Evolutionary conservation across 257 asterid genomes (phyloP), one percentile per base, ranked within the genome.

Genomic region (Solanum ahanhuiri): DNA sequence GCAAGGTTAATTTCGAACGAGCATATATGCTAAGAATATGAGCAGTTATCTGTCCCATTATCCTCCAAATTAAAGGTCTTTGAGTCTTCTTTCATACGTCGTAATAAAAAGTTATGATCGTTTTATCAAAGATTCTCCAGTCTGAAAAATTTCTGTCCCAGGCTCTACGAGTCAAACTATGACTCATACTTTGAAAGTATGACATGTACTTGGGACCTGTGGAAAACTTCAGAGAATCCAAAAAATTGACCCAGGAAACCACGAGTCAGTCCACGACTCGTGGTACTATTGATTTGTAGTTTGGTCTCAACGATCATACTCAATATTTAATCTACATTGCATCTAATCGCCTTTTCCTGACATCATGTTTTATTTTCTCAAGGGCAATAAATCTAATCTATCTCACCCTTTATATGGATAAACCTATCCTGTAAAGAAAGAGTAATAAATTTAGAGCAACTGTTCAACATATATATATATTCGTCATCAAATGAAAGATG

Each of bases 331-430:
- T 89, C 89, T 94, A 87, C 98, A 96, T 93, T 83, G 98, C 95
- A 28, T 94, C 96, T 88, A 94, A 88, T 82, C 91, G 90, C 85
- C 90, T 91, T 58, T 89, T 95, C 91, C 95, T 90, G 10, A 98
- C 98, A 81, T 98, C 96, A 86, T 90, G 92, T 89, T 95, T 96
- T 91, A 94, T 88, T 90, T 95, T 96, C 97, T 96, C 98, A 20
- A 94, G 90, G 12, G 98, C 97, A 54, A 95, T 96, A 17, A 95
- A 97, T 73, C 99, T 98, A 64, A 95, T 96, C 91, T 96, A 98
- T 93, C 98, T 92, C 10, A 94, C 98, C 90, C 99, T 93, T 91
- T 96, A 98, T 86, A 98, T 90, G 2, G 98, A 96, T 91, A 94
- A 92, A 86, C 99, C 98, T 57, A 95, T 96, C 92, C 98, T 93